Evolutionary conservation across 129 eudicot species (phyloP).

Genomic region (carrot (Daucus carota)): DNA sequence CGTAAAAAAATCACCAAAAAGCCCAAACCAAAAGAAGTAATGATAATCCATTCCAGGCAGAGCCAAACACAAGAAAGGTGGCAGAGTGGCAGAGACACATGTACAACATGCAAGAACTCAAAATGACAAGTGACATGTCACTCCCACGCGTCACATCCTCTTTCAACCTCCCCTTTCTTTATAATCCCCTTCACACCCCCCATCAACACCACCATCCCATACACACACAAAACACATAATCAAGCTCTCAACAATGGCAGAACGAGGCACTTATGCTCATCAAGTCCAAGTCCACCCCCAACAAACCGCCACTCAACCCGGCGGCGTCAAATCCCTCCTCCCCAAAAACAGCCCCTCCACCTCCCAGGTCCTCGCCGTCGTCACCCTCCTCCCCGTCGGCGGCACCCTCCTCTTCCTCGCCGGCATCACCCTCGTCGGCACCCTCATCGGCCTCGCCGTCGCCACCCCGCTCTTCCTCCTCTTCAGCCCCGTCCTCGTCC

Average conservation of each 20-base stretch:
- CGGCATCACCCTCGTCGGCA: conserved; percentile 56
- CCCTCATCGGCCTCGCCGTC: conserved; percentile 53
- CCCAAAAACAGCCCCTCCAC: conserved; percentile 45
- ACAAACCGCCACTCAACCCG: conserved; percentile 20
- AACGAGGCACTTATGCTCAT: conserved; percentile 26
- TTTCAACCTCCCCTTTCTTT: neutral
- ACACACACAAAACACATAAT: neutral
- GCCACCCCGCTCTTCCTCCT: conserved; percentile 69
- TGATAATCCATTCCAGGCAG: no score
- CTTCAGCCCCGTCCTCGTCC: conserved; percentile 83
- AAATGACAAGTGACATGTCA: neutral
- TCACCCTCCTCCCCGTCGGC: conserved; percentile 63
- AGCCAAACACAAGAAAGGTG: neutral
- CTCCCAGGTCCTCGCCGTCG: conserved; percentile 55
- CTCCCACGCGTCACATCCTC: conserved; percentile 11
- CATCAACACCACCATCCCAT: neutral
- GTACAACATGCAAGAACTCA: conserved; percentile 10
- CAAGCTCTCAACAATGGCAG: conserved; percentile 22
- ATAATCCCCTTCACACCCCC: neutral
- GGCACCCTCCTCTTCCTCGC: conserved; percentile 72
- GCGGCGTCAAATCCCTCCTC: neutral
- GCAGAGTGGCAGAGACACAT: conserved; percentile 2
- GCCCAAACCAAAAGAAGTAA: no score
- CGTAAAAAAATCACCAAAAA: no score
- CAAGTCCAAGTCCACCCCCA: conserved; percentile 65